A percentile compares a stretch with the other conserved stretches of the same genome.
These are phyloP conservation scores for Fragilaria radians DNA, from an alignment of 108 stramenopile genomes.

Conservation along the genomic window DNA sequence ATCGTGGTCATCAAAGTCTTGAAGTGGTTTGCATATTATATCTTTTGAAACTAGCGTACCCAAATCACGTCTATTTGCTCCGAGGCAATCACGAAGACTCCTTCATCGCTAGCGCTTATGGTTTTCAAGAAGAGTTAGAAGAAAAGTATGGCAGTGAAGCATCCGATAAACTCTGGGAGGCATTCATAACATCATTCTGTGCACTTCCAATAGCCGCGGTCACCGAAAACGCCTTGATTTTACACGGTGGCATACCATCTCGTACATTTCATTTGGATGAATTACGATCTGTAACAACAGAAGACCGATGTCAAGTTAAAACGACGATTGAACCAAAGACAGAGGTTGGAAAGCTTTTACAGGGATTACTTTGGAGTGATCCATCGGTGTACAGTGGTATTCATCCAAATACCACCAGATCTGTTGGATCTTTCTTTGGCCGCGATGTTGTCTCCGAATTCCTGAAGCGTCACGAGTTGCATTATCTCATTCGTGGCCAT, in stretches of 20 bases:
- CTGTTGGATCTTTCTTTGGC: slow-evolving; percentile 12
- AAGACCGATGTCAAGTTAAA: slow-evolving; percentile 4
- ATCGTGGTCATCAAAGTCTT: slow-evolving; percentile 77
- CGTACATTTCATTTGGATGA: slow-evolving; percentile 12
- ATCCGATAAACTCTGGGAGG: slow-evolving; percentile 4
- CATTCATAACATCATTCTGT: slow-evolving; percentile 5
- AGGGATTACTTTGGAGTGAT: slow-evolving; percentile 10
- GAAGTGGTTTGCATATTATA: slow-evolving; percentile 80
- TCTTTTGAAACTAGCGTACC: slow-evolving; percentile 73
- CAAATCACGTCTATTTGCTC: slow-evolving; percentile 61
- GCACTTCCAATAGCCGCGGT: slow-evolving; percentile 13
- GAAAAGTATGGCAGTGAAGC: slow-evolving; percentile 18
- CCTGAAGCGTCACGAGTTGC: slow-evolving; percentile 14
- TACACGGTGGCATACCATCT: slow-evolving; percentile 22
- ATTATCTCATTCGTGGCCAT: slow-evolving; percentile 21
- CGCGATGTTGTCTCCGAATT: slow-evolving; percentile 11
- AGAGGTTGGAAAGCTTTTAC: slow-evolving; percentile 5
- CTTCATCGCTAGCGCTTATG: slow-evolving; percentile 76
- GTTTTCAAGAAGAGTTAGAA: slow-evolving; percentile 78
- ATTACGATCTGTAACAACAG: slow-evolving; percentile 1
- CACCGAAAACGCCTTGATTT: slow-evolving; percentile 12
- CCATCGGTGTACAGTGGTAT: slow-evolving; percentile 5
- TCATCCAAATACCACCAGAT: slow-evolving; percentile 9
- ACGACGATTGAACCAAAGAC: slow-evolving; percentile 13
- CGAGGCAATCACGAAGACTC: slow-evolving; percentile 84